Evolutionary conservation across 768 basidiomycete species (phyloP).

Genomic region (Mycena epipterygia): DNA sequence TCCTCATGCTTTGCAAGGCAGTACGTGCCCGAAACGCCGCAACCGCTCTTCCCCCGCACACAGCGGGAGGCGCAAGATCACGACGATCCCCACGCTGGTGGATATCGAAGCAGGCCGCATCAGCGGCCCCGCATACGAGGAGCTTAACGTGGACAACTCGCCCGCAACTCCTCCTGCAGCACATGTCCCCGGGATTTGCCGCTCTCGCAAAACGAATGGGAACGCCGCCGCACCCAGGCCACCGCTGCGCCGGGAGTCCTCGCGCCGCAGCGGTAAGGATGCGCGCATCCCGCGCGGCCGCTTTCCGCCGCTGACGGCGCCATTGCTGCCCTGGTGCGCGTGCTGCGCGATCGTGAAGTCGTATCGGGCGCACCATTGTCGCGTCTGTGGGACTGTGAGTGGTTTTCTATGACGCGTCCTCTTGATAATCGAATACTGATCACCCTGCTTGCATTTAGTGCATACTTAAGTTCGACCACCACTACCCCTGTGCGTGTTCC

Average conservation of each 20-base stretch:
- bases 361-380: too few species aligned
- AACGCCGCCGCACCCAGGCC: neutral
- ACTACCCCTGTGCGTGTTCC: conserved; percentile 90
- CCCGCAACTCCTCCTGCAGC: neutral
- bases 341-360: conserved; percentile 76
- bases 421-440: neutral
- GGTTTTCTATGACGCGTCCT: neutral
- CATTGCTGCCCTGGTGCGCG: conserved; percentile 74
- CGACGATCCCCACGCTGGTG: conserved; percentile 28
- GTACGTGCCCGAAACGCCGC: conserved; percentile 44
- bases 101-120: conserved; percentile 45
- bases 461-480: conserved; percentile 88
- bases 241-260: neutral
- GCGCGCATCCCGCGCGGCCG: conserved; percentile 11
- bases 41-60: conserved; percentile 41
- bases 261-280: neutral
- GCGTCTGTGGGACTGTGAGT: conserved; percentile 74
- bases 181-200: neutral
- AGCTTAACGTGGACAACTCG: conserved; percentile 20
- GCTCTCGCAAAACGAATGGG: neutral
- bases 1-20: conserved; percentile 22
- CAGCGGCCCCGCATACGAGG: conserved; percentile 60
- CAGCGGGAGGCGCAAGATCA: conserved; percentile 27
- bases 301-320: conserved; percentile 14
- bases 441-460: conserved; percentile 63